phyloP scores from a whole-genome alignment of 2,329 filamentous ascomycete species.

The Cladorrhinum sp. region DNA sequence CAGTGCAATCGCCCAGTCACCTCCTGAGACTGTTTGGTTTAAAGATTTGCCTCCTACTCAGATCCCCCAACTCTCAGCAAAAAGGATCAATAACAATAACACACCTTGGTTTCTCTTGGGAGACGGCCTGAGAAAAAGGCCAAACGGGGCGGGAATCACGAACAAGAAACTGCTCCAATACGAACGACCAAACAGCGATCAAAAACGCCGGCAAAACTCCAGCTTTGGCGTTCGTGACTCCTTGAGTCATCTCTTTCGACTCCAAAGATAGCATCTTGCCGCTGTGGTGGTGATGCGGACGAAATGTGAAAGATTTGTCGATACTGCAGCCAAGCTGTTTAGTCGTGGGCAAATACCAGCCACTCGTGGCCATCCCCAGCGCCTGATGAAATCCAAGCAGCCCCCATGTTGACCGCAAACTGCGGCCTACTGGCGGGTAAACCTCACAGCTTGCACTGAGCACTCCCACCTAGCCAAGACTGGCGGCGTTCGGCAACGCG shows the following conservation, averaged over 20 bases:
- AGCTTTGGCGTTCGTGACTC: background rate
- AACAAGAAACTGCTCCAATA: slow-evolving; percentile 11
- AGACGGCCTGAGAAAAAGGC: slow-evolving; percentile 19
- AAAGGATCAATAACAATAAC: slow-evolving; percentile 12
- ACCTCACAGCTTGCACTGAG: background rate
- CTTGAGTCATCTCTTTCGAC: background rate
- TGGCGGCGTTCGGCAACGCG: background rate
- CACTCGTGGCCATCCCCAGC: background rate
- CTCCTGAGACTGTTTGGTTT: slow-evolving; percentile 20
- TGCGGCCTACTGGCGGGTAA: slow-evolving; percentile 1
- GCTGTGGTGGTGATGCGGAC: background rate
- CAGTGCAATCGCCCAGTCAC: background rate
- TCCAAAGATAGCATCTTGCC: background rate
- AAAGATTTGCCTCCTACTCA: slow-evolving; percentile 16
- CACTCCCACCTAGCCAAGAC: background rate
- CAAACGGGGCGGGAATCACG: slow-evolving; percentile 19
- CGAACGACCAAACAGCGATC: slow-evolving; percentile 24
- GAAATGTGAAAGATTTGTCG: background rate
- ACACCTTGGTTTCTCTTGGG: slow-evolving; percentile 3
- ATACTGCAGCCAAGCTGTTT: background rate
- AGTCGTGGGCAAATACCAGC: background rate
- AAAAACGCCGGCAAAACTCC: slow-evolving; percentile 16
- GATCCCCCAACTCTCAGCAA: slow-evolving; percentile 20
- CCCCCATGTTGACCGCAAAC: background rate
- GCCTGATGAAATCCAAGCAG: slow-evolving; percentile 9